Conservation (phyloP, 148 eudicot genomes). For the Persicaria maculosa region DNA sequence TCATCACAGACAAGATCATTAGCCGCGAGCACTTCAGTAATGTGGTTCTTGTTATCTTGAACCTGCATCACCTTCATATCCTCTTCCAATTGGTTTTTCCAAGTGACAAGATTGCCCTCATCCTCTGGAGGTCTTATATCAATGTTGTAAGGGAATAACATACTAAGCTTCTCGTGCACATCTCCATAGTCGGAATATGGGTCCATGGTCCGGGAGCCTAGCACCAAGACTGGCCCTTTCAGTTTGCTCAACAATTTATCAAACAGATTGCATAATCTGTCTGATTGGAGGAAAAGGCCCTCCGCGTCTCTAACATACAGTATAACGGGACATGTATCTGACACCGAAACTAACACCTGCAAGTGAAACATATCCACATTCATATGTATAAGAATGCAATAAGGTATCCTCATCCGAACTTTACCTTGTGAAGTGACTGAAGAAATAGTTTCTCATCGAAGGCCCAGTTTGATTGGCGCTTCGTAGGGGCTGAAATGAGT, state of each 20-base stretch:
- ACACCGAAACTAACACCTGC: slow-evolving; percentile 60
- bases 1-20: slow-evolving; percentile 89
- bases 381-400: background rate
- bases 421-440: slow-evolving; percentile 80
- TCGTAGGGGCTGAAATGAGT: slow-evolving; percentile 31
- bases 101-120: slow-evolving; percentile 52
- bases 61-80: slow-evolving; percentile 65
- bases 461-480: slow-evolving; percentile 51
- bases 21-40: slow-evolving; percentile 75
- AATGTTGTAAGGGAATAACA: slow-evolving; percentile 68
- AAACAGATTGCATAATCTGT: slow-evolving; percentile 54
- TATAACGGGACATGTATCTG: slow-evolving; percentile 51
- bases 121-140: slow-evolving; percentile 79
- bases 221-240: slow-evolving; percentile 60
- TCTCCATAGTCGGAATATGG: slow-evolving; percentile 36
- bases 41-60: slow-evolving; percentile 84
- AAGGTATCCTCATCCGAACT: background rate
- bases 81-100: slow-evolving; percentile 79
- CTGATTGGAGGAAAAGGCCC: slow-evolving; percentile 55
- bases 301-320: slow-evolving; percentile 77
- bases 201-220: slow-evolving; percentile 64
- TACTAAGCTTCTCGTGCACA: slow-evolving; percentile 43
- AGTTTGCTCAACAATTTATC: slow-evolving; percentile 43
- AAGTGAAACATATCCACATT: slow-evolving; percentile 5
- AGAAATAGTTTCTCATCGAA: slow-evolving; percentile 74